phyloP scores from a whole-genome alignment of 106 monocot species.

The Cymbidium sinense region DNA sequence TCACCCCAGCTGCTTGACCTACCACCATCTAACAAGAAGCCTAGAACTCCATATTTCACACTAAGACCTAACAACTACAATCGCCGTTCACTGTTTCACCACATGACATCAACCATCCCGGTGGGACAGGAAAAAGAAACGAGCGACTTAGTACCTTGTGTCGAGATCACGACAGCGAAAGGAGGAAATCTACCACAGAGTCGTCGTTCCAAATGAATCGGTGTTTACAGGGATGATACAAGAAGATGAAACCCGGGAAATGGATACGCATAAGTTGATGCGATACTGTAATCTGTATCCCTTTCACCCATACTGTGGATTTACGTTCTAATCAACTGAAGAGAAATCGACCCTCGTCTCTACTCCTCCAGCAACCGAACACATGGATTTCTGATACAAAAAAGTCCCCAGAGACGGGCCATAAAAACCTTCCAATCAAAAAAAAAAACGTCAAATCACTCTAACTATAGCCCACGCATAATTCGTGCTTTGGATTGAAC shows the following conservation, averaged over 20 bases:
- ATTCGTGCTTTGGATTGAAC: neutral
- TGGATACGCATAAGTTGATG: neutral
- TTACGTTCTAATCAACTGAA: neutral
- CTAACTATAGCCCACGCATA: neutral
- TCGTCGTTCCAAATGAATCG: neutral
- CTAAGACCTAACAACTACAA: no score
- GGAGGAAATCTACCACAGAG: neutral
- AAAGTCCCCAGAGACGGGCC: neutral
- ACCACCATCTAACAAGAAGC: no score
- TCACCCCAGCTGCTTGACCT: no score
- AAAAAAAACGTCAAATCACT: neutral
- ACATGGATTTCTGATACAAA: slow-evolving; percentile 19
- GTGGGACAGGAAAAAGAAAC: neutral
- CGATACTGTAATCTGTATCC: neutral
- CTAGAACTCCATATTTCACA: no score
- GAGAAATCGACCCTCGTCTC: neutral
- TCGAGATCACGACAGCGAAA: neutral
- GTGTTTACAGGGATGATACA: neutral
- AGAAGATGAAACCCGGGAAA: neutral
- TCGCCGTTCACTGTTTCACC: no score
- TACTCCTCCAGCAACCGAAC: slow-evolving; percentile 1
- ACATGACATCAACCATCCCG: no score
- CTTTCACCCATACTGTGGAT: neutral
- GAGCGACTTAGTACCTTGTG: neutral
- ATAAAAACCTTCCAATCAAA: neutral